Evolutionary conservation across 2,329 filamentous ascomycete genomes (phyloP), one percentile per base, ranked within the genome.

Genomic region (Pseudogymnoascus sp.): DNA sequence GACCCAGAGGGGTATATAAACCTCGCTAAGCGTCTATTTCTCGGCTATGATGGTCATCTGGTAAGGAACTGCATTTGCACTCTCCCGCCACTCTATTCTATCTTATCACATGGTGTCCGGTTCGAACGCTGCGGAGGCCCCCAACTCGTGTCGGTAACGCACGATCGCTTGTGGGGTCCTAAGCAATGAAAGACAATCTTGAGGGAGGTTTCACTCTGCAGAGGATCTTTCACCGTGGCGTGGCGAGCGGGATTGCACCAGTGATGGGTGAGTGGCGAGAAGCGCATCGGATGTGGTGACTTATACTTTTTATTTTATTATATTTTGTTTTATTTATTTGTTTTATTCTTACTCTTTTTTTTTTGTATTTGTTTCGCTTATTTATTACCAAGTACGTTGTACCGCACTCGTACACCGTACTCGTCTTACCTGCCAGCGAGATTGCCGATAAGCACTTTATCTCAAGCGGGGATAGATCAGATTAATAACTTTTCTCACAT

Each of bases 151-250:
- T 69, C 79, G 84, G 84, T 73, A 86, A 79, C 84, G 79, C 77
- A 78, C 81, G 84, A 86, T 79, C 73, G 76, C 78, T 83, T 73
- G 74, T 70, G 76, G 72, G 74, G 74, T 77, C 82, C 74, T 86
- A 81, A 84, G 83, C 80, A 82, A 81, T 84, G 83, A 80, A 82
- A 81, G 82, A 76, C 69, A 86, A 71, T 68, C 83, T 85, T 83
- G 78, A 86, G 84, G 79, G 83, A 85, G 83, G 83, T 61, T 74
- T 86, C 81, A 86, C 83, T 84, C 82, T 84, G 83, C 83, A 86
- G 81, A 85, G 83, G 73, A 72, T 77, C 83, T 79, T 82, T 81
- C 82, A 82, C 83, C 83, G 81, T 84, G 79, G 79, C 78, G 78
- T 86, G 83, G 84, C 84, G 82, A 69, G 59, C 55, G 82, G 83